Evolutionary conservation across 208 protist species (phyloP).

Genomic region (Acanthamoeba comandoni): DNA sequence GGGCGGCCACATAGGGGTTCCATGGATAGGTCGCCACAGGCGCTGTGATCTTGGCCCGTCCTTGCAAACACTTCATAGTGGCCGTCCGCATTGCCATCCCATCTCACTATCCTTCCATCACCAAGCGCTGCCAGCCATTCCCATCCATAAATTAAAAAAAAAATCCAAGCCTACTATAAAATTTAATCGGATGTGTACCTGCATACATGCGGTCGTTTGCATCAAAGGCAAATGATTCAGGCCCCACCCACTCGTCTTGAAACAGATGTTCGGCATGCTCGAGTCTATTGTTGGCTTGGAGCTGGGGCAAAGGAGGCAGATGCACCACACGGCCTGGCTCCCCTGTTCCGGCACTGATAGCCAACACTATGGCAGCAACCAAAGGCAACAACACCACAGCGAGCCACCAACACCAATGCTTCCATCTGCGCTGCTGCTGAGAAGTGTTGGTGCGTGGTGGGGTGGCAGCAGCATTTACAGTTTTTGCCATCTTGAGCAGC

Average conservation of each 20-base stretch:
- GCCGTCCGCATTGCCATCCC: slow-evolving; percentile 12
- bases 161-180: too few species aligned
- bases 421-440: too few species aligned
- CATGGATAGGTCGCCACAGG: slow-evolving; percentile 20
- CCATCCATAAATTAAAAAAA: too few species aligned
- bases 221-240: slow-evolving; percentile 22
- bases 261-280: slow-evolving; percentile 24
- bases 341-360: too few species aligned
- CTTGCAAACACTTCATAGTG: slow-evolving; percentile 38
- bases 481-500: too few species aligned
- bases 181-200: too few species aligned
- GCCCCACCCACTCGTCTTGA: slow-evolving; percentile 26
- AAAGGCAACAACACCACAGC: too few species aligned
- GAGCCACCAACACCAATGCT: too few species aligned
- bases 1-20: slow-evolving; percentile 31
- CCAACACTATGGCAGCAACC: too few species aligned
- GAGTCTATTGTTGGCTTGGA: slow-evolving; percentile 4
- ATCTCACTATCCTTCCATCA: slow-evolving; percentile 35
- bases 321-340: too few species aligned
- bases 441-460: too few species aligned
- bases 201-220: slow-evolving; percentile 41
- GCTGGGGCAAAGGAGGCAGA: slow-evolving; percentile 25
- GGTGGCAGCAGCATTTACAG: too few species aligned
- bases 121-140: slow-evolving; percentile 13
- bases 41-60: neutral